Evolutionary conservation across 2,329 filamentous ascomycete genomes (phyloP).

Genomic region (Colletotrichum trifolii): DNA sequence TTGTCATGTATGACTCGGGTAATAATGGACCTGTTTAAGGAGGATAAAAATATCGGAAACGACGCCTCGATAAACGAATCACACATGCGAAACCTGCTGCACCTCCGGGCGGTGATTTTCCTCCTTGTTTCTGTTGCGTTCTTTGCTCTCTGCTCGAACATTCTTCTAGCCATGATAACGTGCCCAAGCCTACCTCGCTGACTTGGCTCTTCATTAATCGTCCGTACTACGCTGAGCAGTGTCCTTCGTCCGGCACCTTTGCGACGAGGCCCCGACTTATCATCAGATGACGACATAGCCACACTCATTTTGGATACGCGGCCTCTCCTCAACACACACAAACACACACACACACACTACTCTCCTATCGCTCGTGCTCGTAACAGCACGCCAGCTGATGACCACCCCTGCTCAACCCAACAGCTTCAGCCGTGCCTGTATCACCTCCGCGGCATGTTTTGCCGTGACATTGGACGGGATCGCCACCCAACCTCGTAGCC

Average conservation of each 20-base stretch:
- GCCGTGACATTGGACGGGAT: slow-evolving; percentile 12
- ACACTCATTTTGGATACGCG: no score
- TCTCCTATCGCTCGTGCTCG: no score
- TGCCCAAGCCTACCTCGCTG: not conserved
- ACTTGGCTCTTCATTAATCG: not conserved
- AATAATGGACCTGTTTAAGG: slow-evolving; percentile 2
- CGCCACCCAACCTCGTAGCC: not conserved
- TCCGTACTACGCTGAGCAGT: no score
- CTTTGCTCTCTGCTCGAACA: not conserved
- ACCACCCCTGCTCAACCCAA: not conserved
- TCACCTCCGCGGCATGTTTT: slow-evolving; percentile 24
- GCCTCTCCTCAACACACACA: no score
- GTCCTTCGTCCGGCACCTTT: no score
- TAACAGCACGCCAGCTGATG: not conserved
- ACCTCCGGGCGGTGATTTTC: not conserved
- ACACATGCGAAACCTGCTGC: not conserved
- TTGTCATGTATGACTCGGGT: slow-evolving; percentile 24
- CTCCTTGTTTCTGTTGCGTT: no score
- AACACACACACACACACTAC: no score
- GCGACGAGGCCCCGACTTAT: no score
- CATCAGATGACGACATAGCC: no score
- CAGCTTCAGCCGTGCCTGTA: slow-evolving; percentile 10
- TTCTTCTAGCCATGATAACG: slow-evolving; percentile 2
- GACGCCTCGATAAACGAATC: slow-evolving; percentile 7
- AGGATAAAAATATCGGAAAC: slow-evolving; percentile 10